phyloP scores from a whole-genome alignment of 2,329 filamentous ascomycete species.

The Diaporthe vaccinii region DNA sequence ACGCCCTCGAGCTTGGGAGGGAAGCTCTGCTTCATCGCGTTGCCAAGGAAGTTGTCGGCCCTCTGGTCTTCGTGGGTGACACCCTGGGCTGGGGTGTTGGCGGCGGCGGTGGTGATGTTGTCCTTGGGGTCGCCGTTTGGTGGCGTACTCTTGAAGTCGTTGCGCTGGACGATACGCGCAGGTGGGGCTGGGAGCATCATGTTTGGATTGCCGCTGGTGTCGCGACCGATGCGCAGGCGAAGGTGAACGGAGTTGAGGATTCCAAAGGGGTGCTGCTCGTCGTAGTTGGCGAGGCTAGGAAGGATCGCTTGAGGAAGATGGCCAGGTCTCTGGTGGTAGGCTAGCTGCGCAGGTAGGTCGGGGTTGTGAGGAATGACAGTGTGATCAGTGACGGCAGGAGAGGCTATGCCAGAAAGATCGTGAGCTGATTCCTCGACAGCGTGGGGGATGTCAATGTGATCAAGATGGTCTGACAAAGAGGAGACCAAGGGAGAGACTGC shows the following conservation, averaged over 20 bases:
- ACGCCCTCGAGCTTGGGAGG: conserved; percentile 28
- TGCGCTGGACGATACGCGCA: conserved; percentile 11
- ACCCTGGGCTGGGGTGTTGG: not conserved
- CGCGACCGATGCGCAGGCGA: conserved; percentile 9
- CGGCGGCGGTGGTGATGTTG: not conserved
- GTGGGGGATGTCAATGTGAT: not conserved
- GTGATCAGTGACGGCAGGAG: not conserved
- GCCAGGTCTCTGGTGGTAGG: no score
- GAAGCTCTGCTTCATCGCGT: conserved; percentile 13
- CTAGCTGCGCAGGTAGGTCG: not conserved
- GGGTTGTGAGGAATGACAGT: not conserved
- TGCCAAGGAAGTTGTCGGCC: not conserved
- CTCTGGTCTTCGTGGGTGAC: not conserved
- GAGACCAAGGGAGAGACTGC: not conserved
- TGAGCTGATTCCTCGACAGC: not conserved
- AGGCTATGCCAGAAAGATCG: not conserved
- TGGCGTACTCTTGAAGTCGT: conserved; percentile 26
- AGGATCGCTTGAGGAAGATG: not conserved
- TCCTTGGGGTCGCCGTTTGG: conserved; percentile 8
- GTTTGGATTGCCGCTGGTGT: not conserved
- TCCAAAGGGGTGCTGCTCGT: not conserved
- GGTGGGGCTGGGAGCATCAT: conserved; percentile 5
- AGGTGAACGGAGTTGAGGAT: not conserved
- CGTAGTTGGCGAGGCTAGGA: not conserved
- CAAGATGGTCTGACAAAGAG: not conserved